These are phyloP conservation scores for Rugosomyces carneus DNA, from an alignment of 1,284 basidiomycete genomes.

Conservation along the genomic window DNA sequence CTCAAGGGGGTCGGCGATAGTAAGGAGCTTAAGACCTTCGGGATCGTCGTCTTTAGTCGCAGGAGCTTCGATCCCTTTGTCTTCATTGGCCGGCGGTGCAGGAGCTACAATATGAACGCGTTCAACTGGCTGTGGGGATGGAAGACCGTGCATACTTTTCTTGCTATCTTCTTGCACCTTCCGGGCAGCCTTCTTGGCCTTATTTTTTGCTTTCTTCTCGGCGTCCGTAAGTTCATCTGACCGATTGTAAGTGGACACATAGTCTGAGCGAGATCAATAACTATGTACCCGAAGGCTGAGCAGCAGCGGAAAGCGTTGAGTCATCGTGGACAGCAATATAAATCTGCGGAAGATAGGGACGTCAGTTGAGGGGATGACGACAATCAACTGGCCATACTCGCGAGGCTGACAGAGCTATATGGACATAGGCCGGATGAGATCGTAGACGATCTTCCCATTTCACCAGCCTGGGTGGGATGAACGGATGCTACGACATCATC, in stretches of 20 bases:
- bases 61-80: slow-evolving; percentile 68
- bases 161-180: slow-evolving; percentile 64
- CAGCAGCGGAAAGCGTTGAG: slow-evolving; percentile 47
- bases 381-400: slow-evolving; percentile 35
- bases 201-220: slow-evolving; percentile 86
- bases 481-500: background rate
- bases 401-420: slow-evolving; percentile 67
- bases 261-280: background rate
- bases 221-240: slow-evolving; percentile 50
- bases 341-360: slow-evolving; percentile 43
- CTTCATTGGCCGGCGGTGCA: slow-evolving; percentile 43
- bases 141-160: slow-evolving; percentile 32
- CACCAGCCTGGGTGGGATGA: slow-evolving; percentile 62
- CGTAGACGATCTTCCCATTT: slow-evolving; percentile 80
- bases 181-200: slow-evolving; percentile 79
- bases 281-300: slow-evolving; percentile 33
- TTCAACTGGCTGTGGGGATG: background rate
- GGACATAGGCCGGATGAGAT: slow-evolving; percentile 71
- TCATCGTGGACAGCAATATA: slow-evolving; percentile 74
- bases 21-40: slow-evolving; percentile 68
- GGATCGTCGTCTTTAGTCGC: slow-evolving; percentile 78
- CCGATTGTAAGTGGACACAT: background rate
- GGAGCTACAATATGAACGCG: slow-evolving; percentile 19
- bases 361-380: background rate
- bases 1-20: slow-evolving; percentile 66